A percentile compares a stretch with the other conserved stretches of the same genome.
Evolutionary conservation across 2,329 filamentous ascomycete species (phyloP).

Genomic region (Fusarium nurragi): DNA sequence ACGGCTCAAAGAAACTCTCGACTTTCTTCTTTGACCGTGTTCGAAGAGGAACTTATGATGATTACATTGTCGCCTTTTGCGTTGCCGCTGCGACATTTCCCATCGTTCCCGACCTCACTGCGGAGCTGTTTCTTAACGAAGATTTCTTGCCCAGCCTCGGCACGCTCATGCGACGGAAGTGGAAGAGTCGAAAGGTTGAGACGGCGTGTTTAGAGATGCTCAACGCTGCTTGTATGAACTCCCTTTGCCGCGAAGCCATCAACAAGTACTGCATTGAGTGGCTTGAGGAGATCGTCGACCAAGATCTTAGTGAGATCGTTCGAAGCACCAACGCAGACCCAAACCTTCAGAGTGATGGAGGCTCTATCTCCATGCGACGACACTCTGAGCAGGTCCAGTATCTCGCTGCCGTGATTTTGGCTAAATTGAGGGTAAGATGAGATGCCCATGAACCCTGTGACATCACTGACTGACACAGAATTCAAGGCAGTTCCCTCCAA

Average conservation of each 20-base stretch:
- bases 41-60: slow-evolving; percentile 80
- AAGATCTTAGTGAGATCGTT: slow-evolving; percentile 68
- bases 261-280: slow-evolving; percentile 86
- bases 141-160: slow-evolving; percentile 84
- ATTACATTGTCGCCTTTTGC: slow-evolving; percentile 91
- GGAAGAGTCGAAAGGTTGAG: slow-evolving; percentile 87
- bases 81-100: slow-evolving; percentile 91
- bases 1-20: slow-evolving; percentile 74
- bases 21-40: slow-evolving; percentile 79
- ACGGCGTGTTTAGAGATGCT: slow-evolving; percentile 88
- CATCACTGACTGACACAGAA: slow-evolving; percentile 60
- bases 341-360: slow-evolving; percentile 66
- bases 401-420: slow-evolving; percentile 77
- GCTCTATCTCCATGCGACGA: slow-evolving; percentile 67
- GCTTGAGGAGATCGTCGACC: slow-evolving; percentile 84
- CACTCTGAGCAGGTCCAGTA: slow-evolving; percentile 71
- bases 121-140: slow-evolving; percentile 85
- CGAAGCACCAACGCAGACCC: slow-evolving; percentile 62
- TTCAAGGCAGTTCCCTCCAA: slow-evolving; percentile 64
- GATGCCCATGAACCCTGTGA: slow-evolving; percentile 26
- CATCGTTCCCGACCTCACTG: slow-evolving; percentile 77
- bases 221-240: slow-evolving; percentile 89
- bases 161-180: slow-evolving; percentile 78
- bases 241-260: slow-evolving; percentile 82
- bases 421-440: slow-evolving; percentile 70